Evolutionary conservation across 352 stramenopile species (phyloP).

Genomic region (Phytophthora pseudosyringae): DNA sequence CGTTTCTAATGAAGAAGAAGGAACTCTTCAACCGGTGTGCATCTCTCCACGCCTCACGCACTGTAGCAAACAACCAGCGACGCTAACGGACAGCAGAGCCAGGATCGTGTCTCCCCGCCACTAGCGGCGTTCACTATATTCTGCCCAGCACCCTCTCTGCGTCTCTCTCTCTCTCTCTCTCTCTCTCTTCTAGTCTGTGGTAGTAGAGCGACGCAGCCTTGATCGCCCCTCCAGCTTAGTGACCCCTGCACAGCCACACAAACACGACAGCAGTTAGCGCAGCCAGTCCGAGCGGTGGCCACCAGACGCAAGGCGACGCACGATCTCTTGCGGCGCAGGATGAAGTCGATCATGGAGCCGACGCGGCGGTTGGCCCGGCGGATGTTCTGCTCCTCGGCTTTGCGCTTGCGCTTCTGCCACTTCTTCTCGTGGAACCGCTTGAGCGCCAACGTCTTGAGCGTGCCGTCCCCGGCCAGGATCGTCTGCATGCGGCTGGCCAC

Average conservation of each 20-base stretch:
- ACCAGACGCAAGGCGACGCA: slow-evolving; percentile 39
- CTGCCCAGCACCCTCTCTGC: slow-evolving; percentile 2
- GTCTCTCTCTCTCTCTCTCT: slow-evolving; percentile 11
- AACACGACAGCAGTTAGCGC: not conserved
- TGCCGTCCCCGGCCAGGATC: slow-evolving; percentile 79
- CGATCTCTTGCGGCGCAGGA: slow-evolving; percentile 83
- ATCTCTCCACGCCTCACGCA: no score
- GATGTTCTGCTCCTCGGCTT: slow-evolving; percentile 80
- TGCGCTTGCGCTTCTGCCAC: slow-evolving; percentile 83
- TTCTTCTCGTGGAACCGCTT: slow-evolving; percentile 88
- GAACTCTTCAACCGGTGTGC: no score
- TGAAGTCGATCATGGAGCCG: slow-evolving; percentile 87
- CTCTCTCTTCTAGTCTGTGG: slow-evolving; percentile 18
- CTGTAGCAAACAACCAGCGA: no score
- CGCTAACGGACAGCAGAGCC: not conserved
- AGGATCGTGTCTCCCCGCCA: not conserved
- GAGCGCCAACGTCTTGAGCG: slow-evolving; percentile 73
- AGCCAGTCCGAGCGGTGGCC: not conserved
- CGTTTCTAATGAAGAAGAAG: slow-evolving; percentile 18
- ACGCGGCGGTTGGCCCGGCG: slow-evolving; percentile 82
- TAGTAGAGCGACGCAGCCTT: slow-evolving; percentile 5
- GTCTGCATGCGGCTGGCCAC: slow-evolving; percentile 65
- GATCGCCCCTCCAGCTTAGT: slow-evolving; percentile 23
- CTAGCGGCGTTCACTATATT: slow-evolving; percentile 29
- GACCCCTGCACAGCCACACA: slow-evolving; percentile 32